These are phyloP conservation scores for Cochlearia excelsa DNA, from an alignment of 345 rosid genomes.

Conservation along the genomic window DNA sequence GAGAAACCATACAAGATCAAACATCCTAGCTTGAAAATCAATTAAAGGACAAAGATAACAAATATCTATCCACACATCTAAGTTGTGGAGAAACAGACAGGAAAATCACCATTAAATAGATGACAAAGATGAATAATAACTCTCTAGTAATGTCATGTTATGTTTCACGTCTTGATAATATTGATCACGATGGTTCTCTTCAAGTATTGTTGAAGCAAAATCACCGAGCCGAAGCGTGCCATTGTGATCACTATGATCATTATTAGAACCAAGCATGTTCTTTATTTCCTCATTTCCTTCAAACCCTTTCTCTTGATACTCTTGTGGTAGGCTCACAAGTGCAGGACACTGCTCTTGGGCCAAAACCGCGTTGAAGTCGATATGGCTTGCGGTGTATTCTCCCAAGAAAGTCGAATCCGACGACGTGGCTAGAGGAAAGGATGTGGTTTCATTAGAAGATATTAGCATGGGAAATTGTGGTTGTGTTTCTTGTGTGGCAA, in stretches of 20 bases:
- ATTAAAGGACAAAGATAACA: neutral
- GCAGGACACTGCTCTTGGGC: slow-evolving; percentile 36
- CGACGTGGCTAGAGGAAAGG: slow-evolving; percentile 49
- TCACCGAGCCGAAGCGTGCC: slow-evolving; percentile 6
- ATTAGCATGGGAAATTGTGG: slow-evolving; percentile 31
- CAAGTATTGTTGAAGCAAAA: slow-evolving; percentile 13
- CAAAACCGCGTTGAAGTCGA: slow-evolving; percentile 29
- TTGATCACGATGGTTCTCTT: slow-evolving; percentile 11
- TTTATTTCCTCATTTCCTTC: slow-evolving; percentile 20
- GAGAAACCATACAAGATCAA: slow-evolving; percentile 19
- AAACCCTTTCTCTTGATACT: slow-evolving; percentile 28
- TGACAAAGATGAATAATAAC: slow-evolving; percentile 25
- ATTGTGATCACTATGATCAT: slow-evolving; percentile 16
- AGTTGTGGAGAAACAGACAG: slow-evolving; percentile 30
- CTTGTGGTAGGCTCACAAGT: slow-evolving; percentile 30
- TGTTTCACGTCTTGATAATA: slow-evolving; percentile 23
- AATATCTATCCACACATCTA: slow-evolving; percentile 18
- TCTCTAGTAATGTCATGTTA: slow-evolving; percentile 29
- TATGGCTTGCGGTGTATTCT: slow-evolving; percentile 29
- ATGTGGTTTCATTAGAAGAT: slow-evolving; percentile 39
- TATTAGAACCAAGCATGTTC: slow-evolving; percentile 20
- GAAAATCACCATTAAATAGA: slow-evolving; percentile 26
- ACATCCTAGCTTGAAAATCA: slow-evolving; percentile 21
- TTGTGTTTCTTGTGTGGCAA: slow-evolving; percentile 44
- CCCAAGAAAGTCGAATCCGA: slow-evolving; percentile 47